Base-by-base conservation (phyloP, 2,329 filamentous ascomycete species). In the Tolypocladium ovalisporum region DNA sequence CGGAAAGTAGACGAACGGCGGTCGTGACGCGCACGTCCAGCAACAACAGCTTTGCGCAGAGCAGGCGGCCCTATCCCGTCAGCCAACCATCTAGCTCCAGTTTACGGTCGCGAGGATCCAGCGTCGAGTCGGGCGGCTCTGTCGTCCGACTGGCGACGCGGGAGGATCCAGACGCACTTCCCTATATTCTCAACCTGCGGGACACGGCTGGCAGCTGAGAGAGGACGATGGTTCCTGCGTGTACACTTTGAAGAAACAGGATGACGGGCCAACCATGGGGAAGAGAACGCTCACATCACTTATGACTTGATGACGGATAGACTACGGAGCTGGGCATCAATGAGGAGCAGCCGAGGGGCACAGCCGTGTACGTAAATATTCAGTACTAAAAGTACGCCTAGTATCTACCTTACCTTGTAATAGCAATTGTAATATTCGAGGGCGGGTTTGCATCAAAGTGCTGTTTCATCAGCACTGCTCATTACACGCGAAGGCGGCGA, bases 81-180 rank as follows among this genome's bases (percentile, higher is more conserved):
- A 73, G 70, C 59, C 69, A 71, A 49, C 64, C 69, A 17, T 76
- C 74, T 2, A 74, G 67, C 36, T 63, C 68, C 17, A 79, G 75
- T 55, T 59, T 75, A 37, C 70, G 73, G 36, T 74, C 75, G 32
- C 67, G 65, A 27, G 65, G 64, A 5, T 75, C 73, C 15, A 68
- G 58, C 47, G 68, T 63, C 29, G 70, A 66, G 55, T 71, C 71
- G 2, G 73, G 70, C 8, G 73, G 70, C 8, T 78, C 75, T 7
- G 76, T 82, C 5, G 79, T 82, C 49, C 73, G 79, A 9, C 69
- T 82, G 35, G 73, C 78, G 15, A 76, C 70, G 37, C 63, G 62
- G 15, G 67, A 71, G 3, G 71, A 73, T 34, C 59, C 62, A 8
- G 65, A 64, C 37, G 64, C 64, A 12, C 60, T 73, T 5, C 70